Evolutionary conservation across 1,284 basidiomycete species (phyloP), one percentile per base, ranked within the genome.

Genomic region (Ceratobasidium sp.): DNA sequence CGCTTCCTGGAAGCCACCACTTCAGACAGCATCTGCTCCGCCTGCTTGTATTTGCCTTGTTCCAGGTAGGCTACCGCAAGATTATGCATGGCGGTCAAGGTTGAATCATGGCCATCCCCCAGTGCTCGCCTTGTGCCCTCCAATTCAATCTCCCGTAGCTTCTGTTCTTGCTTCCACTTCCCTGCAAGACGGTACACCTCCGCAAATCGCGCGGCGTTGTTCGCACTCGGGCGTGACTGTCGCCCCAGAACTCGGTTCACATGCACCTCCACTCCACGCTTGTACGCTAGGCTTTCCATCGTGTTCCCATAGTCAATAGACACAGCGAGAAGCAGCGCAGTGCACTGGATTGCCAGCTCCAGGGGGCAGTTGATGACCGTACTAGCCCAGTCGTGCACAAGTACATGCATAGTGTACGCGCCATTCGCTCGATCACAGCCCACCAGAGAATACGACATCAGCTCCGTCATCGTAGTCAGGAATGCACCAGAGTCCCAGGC

Each of bases 321-420:
- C 43, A 51, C 1, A 2, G 62, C 62, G 7, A 64, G 29, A 2
- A 64, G 27, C 6, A 29, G 43, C 6, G 46, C 27, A 1, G 43
- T 58, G 37, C 22, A 56, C 13, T 46, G 22, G 8, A 37, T 8
- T 8, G 56, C 37, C n/a, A 59, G 22, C n/a, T n/a, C 24, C 8
- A 8, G 7, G 3, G 29, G 16, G 13, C 5, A 34, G 34, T n/a
- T 11, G 2, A n/a, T 51, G 6, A 53, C 39, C 9, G 39, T 39
- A 11, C 49, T 13, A 24, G 65, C 53, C 65, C 65, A 68, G 49
- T 37, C 53, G 8, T 68, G 65, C 9, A 68, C 53, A 19, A 68
- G 49, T 19, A 51, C 34, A n/a, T 68, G 65, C 5, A 68, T 13
- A 6, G 34, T 24, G 37, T 56, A 68, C 7, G 9, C 22, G 5